Conservation (phyloP, 495 filamentous ascomycete species). For the Aspergillus diversus region DNA sequence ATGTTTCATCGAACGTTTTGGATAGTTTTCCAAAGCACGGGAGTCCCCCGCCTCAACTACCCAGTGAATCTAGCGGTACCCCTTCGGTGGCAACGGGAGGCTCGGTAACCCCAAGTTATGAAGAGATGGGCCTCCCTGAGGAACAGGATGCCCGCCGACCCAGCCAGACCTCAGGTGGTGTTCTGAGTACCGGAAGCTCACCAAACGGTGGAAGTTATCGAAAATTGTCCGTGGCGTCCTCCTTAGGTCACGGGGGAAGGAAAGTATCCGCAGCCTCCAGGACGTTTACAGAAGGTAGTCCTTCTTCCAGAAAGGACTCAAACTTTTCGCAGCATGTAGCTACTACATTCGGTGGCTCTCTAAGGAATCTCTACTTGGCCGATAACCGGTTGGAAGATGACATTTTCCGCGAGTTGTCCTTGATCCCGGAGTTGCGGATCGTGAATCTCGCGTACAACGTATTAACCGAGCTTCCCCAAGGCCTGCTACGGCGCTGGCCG, state of each 20-base stretch:
- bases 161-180: conserved; percentile 79
- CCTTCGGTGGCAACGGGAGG: conserved; percentile 55
- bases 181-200: conserved; percentile 73
- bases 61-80: conserved; percentile 52
- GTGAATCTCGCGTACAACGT: conserved; percentile 96
- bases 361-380: conserved; percentile 83
- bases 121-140: conserved; percentile 73
- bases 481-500: conserved; percentile 84
- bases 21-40: conserved; percentile 86
- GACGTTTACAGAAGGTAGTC: conserved; percentile 62
- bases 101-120: conserved; percentile 66
- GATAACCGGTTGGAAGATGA: conserved; percentile 95
- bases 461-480: conserved; percentile 85
- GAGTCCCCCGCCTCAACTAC: conserved; percentile 60
- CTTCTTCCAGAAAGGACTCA: conserved; percentile 81
- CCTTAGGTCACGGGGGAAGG: conserved; percentile 72
- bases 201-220: conserved; percentile 63
- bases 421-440: conserved; percentile 81
- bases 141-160: conserved; percentile 69
- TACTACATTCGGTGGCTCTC: conserved; percentile 82
- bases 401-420: conserved; percentile 84
- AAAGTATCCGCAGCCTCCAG: conserved; percentile 84
- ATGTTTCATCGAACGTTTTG: conserved; percentile 92
- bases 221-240: conserved; percentile 80
- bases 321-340: conserved; percentile 71